Conservation (phyloP, 805 yeast species). For the Candida silvicultrix region DNA sequence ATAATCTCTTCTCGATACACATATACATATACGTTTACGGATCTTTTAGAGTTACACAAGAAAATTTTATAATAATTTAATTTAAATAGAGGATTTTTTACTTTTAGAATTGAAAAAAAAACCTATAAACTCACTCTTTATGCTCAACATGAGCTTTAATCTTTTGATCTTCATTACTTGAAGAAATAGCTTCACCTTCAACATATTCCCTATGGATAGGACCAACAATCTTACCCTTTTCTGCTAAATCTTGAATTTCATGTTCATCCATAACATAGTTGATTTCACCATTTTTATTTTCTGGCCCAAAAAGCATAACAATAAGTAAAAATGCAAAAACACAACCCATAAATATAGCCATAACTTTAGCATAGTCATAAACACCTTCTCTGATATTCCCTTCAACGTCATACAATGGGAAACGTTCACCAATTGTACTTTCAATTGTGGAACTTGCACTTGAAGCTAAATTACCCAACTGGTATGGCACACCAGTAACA, state of each 20-base stretch:
- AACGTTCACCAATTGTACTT: constrained; percentile 51
- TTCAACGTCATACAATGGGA: constrained; percentile 31
- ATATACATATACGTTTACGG: too few species aligned
- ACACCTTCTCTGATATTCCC: constrained; percentile 26
- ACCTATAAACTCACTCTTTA: not conserved
- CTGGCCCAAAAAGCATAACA: constrained; percentile 54
- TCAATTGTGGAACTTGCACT: constrained; percentile 69
- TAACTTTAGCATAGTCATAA: constrained; percentile 51
- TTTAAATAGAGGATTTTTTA: too few species aligned
- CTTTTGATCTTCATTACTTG: not conserved
- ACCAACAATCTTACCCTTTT: constrained; percentile 18
- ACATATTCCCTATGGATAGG: constrained; percentile 5
- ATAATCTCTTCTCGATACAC: not conserved
- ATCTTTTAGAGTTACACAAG: constrained; percentile 24
- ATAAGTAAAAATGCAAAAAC: constrained; percentile 48
- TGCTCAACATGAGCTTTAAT: not conserved
- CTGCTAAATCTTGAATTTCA: constrained; percentile 16
- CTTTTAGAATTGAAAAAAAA: too few species aligned
- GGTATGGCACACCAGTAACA: constrained; percentile 58
- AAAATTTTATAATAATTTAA: not conserved
- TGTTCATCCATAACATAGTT: constrained; percentile 16
- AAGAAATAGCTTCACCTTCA: not conserved
- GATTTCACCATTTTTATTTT: constrained; percentile 34
- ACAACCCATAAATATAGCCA: constrained; percentile 63
- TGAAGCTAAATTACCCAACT: constrained; percentile 61